Evolutionary conservation across 441 rosid species (phyloP), one percentile per base, ranked within the genome.

Genomic region (Euphorbia schlechtendalii): DNA sequence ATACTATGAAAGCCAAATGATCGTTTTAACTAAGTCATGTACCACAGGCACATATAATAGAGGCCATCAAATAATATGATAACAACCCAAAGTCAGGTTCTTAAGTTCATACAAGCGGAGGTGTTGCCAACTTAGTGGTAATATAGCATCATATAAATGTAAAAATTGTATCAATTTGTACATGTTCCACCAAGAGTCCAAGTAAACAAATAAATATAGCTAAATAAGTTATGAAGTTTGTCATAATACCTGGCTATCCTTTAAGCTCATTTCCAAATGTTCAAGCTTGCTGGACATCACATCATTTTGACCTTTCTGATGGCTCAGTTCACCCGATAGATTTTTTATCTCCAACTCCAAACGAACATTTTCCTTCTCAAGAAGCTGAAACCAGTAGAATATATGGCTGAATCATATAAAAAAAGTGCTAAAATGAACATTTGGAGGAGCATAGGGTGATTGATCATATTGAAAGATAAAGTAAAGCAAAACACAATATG

Each of bases 321-420:
- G 13, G 46, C 84, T 82, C 76, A 87, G 62, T 67, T 86, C 86
- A 58, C 73, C 74, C 62, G 76, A 63, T 24, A 82, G 55, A 53
- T 83, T 81, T 76, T 86, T 79, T 74, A 81, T 72, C 76, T 83
- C 77, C 68, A 70, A 67, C 65, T 81, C 80, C 72, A 88, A 77
- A 69, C 64, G 78, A 66, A 66, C 25, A 63, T 87, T 89, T 81
- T 89, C 92, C 80, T 81, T 81, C 82, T 81, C 89, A 70, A 89
- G 69, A 57, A 84, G 73, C 96, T 92, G 82, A 76, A 73, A 55
- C 53, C 70, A 72, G 20, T 55, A 57, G 22, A 72, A 45, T 4
- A 9, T 64, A 24, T 27, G 30, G 4, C 32, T 24, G 38, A 28
- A 55, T 53, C 64, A 70, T 40, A 30, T 43, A 30, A 56, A 30